A percentile compares a stretch with the other conserved stretches of the same genome.
These are phyloP conservation scores for Platanus orientalis DNA, from an alignment of 164 flowering plant species.

Conservation along the genomic window DNA sequence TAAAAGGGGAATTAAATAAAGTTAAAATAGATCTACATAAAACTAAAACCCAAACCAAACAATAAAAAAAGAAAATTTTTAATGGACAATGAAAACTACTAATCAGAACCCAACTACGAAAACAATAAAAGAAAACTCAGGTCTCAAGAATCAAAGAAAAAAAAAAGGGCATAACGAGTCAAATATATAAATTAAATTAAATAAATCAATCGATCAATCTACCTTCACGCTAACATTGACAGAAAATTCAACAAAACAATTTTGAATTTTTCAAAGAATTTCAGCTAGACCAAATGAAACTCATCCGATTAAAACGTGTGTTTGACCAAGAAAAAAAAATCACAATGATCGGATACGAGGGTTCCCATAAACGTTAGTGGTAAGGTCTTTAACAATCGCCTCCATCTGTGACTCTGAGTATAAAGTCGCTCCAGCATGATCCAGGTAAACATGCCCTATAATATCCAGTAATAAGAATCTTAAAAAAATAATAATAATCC, in stretches of 20 bases:
- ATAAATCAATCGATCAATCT: neutral
- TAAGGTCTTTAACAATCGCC: slow-evolving; percentile 55
- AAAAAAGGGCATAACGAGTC: no score
- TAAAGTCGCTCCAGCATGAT: slow-evolving; percentile 92
- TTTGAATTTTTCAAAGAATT: neutral
- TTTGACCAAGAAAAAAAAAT: neutral
- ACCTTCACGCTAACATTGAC: neutral
- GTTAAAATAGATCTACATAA: no score
- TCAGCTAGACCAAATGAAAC: neutral
- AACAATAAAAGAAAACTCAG: no score
- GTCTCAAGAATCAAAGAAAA: no score
- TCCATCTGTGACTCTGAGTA: slow-evolving; percentile 94
- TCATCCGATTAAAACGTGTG: neutral
- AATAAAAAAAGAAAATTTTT: no score
- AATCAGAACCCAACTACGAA: no score
- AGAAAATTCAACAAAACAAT: neutral
- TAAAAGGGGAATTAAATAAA: no score
- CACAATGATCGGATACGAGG: slow-evolving; percentile 73
- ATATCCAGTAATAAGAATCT: no score
- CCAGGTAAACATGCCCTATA: slow-evolving; percentile 70
- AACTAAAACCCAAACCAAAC: no score
- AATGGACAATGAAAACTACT: no score
- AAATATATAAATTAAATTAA: neutral
- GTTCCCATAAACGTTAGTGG: slow-evolving; percentile 70
- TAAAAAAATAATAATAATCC: neutral